phyloP scores from a whole-genome alignment of 2,329 filamentous ascomycete genomes.

The Bipolaris cookei region DNA sequence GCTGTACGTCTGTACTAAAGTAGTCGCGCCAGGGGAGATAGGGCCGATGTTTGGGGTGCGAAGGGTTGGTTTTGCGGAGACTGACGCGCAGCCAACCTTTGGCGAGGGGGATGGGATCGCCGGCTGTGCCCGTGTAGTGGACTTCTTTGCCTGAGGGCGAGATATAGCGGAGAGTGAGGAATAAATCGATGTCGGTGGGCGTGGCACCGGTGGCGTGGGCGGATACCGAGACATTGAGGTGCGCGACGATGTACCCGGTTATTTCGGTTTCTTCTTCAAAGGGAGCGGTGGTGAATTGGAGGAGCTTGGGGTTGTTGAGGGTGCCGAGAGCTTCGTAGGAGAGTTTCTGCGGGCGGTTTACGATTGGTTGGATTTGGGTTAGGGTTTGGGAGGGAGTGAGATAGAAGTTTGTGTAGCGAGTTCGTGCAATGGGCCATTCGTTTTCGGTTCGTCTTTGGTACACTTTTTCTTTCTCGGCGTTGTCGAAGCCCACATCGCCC shows the following conservation, averaged over 20 bases:
- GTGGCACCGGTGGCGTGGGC: conserved; percentile 48
- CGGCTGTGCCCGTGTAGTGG: conserved; percentile 69
- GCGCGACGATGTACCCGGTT: conserved; percentile 70
- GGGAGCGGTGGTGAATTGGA: conserved; percentile 64
- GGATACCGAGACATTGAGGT: conserved; percentile 65
- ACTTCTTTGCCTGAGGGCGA: conserved; percentile 62
- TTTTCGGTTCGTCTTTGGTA: conserved; percentile 64
- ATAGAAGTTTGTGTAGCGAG: conserved; percentile 67
- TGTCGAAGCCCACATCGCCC: conserved; percentile 71
- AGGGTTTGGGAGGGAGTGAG: conserved; percentile 59
- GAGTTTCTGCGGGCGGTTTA: conserved; percentile 50
- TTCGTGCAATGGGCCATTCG: conserved; percentile 72
- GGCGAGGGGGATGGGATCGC: conserved; percentile 66
- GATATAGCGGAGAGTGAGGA: conserved; percentile 66
- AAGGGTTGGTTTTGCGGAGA: conserved; percentile 60
- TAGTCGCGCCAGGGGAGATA: conserved; percentile 67
- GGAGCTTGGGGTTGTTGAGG: conserved; percentile 58
- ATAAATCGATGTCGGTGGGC: conserved; percentile 67
- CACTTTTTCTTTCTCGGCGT: conserved; percentile 64
- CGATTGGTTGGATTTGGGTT: conserved; percentile 38
- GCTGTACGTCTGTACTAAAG: conserved; percentile 57
- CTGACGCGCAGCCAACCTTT: conserved; percentile 70
- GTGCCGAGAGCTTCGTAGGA: conserved; percentile 67
- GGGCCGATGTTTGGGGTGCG: conserved; percentile 59
- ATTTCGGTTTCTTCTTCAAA: conserved; percentile 72